Percentiles rank a stretch among this genome's conserved stretches.
phyloP scores from a whole-genome alignment of 768 basidiomycete species.

The Naganishia friedmannii region DNA sequence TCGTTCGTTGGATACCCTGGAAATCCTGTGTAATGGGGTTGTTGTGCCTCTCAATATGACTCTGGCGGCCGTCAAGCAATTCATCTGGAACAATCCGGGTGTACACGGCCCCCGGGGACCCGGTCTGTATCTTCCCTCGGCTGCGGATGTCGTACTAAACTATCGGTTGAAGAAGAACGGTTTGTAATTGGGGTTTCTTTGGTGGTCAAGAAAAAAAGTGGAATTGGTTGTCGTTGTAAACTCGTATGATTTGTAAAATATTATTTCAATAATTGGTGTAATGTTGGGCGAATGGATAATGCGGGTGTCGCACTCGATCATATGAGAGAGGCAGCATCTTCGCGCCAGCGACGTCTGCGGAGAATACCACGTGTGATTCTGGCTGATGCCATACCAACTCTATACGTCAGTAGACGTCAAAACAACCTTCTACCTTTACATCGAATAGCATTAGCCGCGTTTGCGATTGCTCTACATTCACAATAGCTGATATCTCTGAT shows the following conservation, averaged over 20 bases:
- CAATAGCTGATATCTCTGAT: background rate
- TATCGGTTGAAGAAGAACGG: slow-evolving; percentile 41
- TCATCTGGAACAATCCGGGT: slow-evolving; percentile 65
- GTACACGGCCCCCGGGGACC: slow-evolving; percentile 24
- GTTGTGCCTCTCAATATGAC: slow-evolving; percentile 82
- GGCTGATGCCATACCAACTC: too few species aligned
- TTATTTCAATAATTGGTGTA: background rate
- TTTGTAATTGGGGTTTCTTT: slow-evolving; percentile 15
- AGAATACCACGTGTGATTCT: too few species aligned
- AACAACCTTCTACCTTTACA: too few species aligned
- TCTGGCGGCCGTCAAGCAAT: slow-evolving; percentile 84
- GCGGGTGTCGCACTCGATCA: too few species aligned
- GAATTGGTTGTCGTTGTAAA: background rate
- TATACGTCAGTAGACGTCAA: too few species aligned
- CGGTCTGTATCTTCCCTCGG: slow-evolving; percentile 25
- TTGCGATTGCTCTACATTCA: too few species aligned
- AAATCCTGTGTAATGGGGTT: slow-evolving; percentile 83
- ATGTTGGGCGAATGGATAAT: too few species aligned
- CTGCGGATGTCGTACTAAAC: slow-evolving; percentile 50
- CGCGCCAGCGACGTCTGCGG: too few species aligned
- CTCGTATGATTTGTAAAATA: background rate
- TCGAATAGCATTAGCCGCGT: too few species aligned
- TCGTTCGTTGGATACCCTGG: slow-evolving; percentile 69
- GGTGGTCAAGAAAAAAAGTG: background rate
- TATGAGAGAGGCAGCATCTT: too few species aligned